These are phyloP conservation scores for Blastocystis sp. DNA, from an alignment of 352 stramenopile genomes.

Conservation along the genomic window DNA sequence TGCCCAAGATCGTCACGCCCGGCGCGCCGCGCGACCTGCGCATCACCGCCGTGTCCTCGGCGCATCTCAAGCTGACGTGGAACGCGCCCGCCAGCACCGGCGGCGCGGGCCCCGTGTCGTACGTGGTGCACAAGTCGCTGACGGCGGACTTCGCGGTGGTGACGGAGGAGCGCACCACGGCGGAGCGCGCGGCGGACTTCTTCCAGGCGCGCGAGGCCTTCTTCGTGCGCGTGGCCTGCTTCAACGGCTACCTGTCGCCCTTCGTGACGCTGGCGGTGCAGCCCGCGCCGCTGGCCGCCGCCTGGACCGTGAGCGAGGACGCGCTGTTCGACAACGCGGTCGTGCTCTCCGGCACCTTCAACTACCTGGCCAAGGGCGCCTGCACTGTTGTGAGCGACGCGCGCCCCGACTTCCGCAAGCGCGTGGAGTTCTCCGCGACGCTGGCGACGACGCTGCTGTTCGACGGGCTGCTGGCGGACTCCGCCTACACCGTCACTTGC, in stretches of 20 bases:
- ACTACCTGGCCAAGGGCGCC: conserved; percentile 5
- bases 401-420: background rate
- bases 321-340: conserved; percentile 21
- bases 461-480: background rate
- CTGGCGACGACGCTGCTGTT: background rate
- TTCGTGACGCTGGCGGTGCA: background rate
- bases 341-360: background rate
- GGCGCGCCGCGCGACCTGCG: background rate
- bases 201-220: background rate
- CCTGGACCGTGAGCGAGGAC: background rate
- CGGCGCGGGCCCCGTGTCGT: background rate
- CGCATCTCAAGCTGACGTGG: background rate
- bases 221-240: conserved; percentile 13
- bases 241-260: conserved; percentile 40
- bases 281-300: background rate
- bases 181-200: background rate
- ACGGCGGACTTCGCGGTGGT: background rate
- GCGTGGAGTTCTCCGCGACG: background rate
- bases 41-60: background rate
- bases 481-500: background rate
- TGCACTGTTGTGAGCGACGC: background rate
- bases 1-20: background rate
- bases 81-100: background rate
- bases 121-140: background rate
- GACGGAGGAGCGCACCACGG: background rate